A percentile compares a stretch with the other conserved stretches of the same genome.
These are phyloP conservation scores for Phanerochaete carnosa DNA, from an alignment of 768 basidiomycete genomes.

Conservation along the genomic window DNA sequence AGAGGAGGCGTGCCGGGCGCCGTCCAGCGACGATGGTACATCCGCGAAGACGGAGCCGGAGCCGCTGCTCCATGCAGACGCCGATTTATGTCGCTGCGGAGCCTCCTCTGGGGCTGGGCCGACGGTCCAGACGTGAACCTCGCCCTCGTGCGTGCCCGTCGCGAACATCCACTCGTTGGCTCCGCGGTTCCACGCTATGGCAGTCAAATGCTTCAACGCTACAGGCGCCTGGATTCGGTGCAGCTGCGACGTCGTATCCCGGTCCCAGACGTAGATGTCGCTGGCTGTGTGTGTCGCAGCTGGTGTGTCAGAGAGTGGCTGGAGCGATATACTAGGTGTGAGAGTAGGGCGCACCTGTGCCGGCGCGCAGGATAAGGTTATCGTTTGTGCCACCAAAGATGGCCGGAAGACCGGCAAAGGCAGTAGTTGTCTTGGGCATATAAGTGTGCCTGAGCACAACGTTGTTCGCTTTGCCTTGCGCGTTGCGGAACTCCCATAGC, in stretches of 20 bases:
- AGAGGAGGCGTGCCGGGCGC: not conserved
- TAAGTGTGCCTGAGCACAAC: not conserved
- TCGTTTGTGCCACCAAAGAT: slow-evolving; percentile 8
- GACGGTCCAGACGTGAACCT: slow-evolving; percentile 6
- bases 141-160: slow-evolving; percentile 9
- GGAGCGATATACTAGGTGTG: not conserved
- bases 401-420: not conserved
- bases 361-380: slow-evolving; percentile 5
- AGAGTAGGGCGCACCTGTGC: not conserved
- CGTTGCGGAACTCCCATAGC: not conserved
- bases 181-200: slow-evolving; percentile 7
- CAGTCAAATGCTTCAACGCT: not conserved
- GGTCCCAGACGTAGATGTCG: slow-evolving; percentile 9
- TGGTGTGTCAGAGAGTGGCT: not conserved
- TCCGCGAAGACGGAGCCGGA: not conserved
- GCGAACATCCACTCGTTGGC: slow-evolving; percentile 2
- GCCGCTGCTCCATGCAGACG: not conserved
- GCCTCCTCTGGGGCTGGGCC: not conserved
- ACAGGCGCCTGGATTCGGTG: not conserved
- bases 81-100: not conserved
- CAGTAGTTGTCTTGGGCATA: slow-evolving; percentile 1
- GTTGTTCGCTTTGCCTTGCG: not conserved
- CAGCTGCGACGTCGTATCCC: not conserved
- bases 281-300: not conserved
- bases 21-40: not conserved